Evolutionary conservation across 257 asterid species (phyloP).

Genomic region (Catharanthus roseus): DNA sequence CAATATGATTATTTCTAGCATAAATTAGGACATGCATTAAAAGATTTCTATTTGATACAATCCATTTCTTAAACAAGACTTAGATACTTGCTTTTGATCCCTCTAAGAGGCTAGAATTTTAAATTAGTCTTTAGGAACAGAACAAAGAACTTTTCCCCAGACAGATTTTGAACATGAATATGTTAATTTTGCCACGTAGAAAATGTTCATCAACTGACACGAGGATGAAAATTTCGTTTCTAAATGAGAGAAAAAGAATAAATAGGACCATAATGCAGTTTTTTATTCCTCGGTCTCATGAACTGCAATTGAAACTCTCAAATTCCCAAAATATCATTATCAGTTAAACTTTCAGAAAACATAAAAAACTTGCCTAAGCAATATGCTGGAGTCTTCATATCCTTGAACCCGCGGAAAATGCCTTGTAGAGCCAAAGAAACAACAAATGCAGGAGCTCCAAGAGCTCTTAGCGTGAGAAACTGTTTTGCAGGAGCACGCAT

Average conservation of each 20-base stretch:
- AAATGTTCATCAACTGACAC: background rate
- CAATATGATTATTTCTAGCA: background rate
- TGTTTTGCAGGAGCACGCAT: constrained; percentile 76
- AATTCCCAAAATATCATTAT: background rate
- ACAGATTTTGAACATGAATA: background rate
- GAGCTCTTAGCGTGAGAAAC: constrained; percentile 77
- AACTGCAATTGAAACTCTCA: background rate
- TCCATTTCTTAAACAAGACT: background rate
- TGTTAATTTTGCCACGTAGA: background rate
- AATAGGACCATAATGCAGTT: background rate
- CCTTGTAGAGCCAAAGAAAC: constrained; percentile 97
- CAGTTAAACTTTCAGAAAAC: constrained; percentile 8
- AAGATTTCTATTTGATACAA: background rate
- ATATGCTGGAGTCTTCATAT: constrained; percentile 81
- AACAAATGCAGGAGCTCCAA: constrained; percentile 97
- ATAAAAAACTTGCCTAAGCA: constrained; percentile 76
- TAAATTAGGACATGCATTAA: background rate
- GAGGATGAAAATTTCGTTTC: background rate
- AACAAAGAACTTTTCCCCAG: background rate
- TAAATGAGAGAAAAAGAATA: background rate
- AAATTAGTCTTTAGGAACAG: background rate
- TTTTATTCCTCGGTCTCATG: background rate
- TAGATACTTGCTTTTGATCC: background rate
- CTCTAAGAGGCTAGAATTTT: background rate
- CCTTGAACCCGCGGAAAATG: constrained; percentile 94